Base-by-base conservation (phyloP, 805 yeast species). In the Candida quercuum region DNA sequence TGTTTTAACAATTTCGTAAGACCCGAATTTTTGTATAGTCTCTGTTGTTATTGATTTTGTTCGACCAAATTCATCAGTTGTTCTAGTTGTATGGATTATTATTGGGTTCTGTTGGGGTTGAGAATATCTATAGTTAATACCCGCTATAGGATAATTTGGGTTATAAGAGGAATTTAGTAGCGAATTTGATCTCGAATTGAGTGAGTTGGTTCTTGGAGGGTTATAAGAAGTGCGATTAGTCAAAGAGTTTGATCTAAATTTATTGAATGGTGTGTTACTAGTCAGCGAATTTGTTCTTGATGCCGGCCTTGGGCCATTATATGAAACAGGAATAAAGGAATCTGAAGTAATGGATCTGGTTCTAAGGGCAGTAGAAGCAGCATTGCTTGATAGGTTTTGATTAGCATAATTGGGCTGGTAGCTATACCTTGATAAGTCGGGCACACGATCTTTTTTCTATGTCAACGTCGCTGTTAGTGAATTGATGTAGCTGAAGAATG, bases 1-100 rank as follows among this genome's bases (percentile, higher is more conserved):
- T 6, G 72, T 72, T 43, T 69, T 71, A 12, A 69, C 66, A 32
- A 71, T 63, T 38, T 74, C 76, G 33, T 55, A 63, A 1, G 75
- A 70, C 23, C 75, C 76, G 44, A 71, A 51, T 33, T 66, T 63
- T 43, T 72, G 67, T 20, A 76, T 63, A 0, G 78, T 74, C 28
- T 72, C 72, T 29, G 69, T 73, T 3, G 80, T 74, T 30, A 76
- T 72, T 3, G 80, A 74, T 39, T 61, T 66, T 0, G 81, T 75
- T 28, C 78, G 64, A 0, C 82, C 82, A 28, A 57, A 60, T 6
- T 63, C 56, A 39, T 73, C 80, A 39, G 62, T 62, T 20, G 73
- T 72, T 45, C 67, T 71, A 10, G 77, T 72, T 1, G 79, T 73
- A 41, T 67, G 69, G 10, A 72, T 66, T 7, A 73, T 64, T 20